A percentile compares a stretch with the other conserved stretches of the same genome.
Conservation (phyloP, 805 yeast genomes). For the Maudiozyma turicensis region DNA sequence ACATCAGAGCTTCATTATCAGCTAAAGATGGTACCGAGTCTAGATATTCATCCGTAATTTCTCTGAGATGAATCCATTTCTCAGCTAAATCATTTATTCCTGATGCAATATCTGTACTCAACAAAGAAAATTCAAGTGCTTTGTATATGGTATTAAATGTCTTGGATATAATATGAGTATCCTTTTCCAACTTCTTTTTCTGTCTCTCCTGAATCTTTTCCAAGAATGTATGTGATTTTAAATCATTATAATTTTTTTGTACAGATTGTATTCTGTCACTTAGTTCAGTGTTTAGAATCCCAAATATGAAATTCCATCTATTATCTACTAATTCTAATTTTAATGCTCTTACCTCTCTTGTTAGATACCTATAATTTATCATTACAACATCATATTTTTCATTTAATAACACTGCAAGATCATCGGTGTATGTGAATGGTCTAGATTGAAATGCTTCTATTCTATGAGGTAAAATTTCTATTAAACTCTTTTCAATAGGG, state of each 20-base stretch:
- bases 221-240: constrained; percentile 6
- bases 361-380: constrained; percentile 34
- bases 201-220: constrained; percentile 16
- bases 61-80: constrained; percentile 26
- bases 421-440: constrained; percentile 16
- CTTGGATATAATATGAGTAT: constrained; percentile 33
- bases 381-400: constrained; percentile 33
- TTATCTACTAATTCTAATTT: constrained; percentile 40
- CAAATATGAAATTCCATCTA: constrained; percentile 48
- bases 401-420: constrained; percentile 26
- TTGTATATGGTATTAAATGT: constrained; percentile 32
- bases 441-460: constrained; percentile 35
- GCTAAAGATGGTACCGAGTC: not conserved
- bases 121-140: constrained; percentile 34
- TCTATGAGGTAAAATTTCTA: constrained; percentile 42
- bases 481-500: constrained; percentile 44
- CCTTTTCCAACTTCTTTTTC: constrained; percentile 28
- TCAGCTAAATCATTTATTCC: constrained; percentile 31
- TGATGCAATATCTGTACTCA: constrained; percentile 30
- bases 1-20: not conserved
- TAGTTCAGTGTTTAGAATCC: constrained; percentile 37
- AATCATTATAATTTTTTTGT: constrained; percentile 9
- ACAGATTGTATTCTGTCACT: constrained; percentile 19
- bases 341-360: constrained; percentile 33
- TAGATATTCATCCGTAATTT: constrained; percentile 10